Conservation (phyloP, 345 rosid species). For the Noccaea caerulescens region DNA sequence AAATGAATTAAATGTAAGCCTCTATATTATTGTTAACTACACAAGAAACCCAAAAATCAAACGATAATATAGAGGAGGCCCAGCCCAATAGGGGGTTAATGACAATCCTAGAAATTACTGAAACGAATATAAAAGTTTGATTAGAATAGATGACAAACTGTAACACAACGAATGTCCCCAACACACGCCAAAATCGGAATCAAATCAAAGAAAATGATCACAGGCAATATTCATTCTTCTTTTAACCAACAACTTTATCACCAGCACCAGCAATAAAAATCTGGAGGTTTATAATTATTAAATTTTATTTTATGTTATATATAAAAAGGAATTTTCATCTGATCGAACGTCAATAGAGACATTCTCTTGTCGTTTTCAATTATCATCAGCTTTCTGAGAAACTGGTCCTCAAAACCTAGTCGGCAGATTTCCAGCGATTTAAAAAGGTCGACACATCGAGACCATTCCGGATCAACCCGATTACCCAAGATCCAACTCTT, state of each 20-base stretch:
- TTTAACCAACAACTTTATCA: background rate
- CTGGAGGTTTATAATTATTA: background rate
- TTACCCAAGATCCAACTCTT: constrained; percentile 24
- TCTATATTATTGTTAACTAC: too few relatives aligned
- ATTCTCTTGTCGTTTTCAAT: constrained; percentile 33
- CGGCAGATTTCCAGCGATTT: constrained; percentile 30
- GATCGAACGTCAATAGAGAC: constrained; percentile 15
- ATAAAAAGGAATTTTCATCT: background rate
- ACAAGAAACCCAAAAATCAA: too few relatives aligned
- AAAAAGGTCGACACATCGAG: constrained; percentile 35
- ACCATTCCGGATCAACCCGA: constrained; percentile 23
- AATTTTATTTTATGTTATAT: background rate
- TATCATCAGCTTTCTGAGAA: background rate
- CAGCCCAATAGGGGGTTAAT: too few relatives aligned
- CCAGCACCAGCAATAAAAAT: background rate
- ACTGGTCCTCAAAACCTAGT: constrained; percentile 24
- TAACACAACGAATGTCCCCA: too few relatives aligned
- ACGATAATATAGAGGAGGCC: too few relatives aligned
- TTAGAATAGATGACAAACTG: too few relatives aligned
- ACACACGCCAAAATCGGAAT: background rate
- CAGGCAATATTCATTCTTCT: background rate
- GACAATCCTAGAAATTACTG: too few relatives aligned
- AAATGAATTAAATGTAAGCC: too few relatives aligned
- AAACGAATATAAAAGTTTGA: too few relatives aligned
- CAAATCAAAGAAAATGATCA: too few relatives aligned